Evolutionary conservation across 169 alveolate genomes (phyloP), one percentile per base, ranked within the genome.

Genomic region (Eimeria brunetti): DNA sequence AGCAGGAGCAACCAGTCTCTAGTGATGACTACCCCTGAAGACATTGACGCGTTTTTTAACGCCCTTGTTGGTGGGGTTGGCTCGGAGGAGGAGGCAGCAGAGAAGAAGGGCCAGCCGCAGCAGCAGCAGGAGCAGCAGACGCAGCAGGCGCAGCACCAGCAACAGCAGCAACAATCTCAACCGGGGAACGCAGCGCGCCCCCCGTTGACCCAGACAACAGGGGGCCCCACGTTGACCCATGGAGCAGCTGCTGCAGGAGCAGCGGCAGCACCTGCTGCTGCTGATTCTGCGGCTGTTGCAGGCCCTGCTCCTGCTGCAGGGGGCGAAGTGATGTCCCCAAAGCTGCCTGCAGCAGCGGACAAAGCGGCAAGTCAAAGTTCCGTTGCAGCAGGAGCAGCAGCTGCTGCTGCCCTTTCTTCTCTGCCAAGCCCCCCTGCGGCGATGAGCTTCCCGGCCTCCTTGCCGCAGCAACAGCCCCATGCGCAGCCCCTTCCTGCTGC

Each of bases 11-110:
- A n/a, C 56, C 56, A 5, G 51, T 49, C 41, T 22, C 27, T 51
- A 30, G 56, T 80, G 67, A 89, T 89, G 94, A 64, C 88, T 46
- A 89, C 94, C 33, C 88, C 75, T 30, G 94, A 89, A 58, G 94
- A 89, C 46, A 89, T 89, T n/a, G 94, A 89, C 80, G 94, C 94
- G 49, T 89, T 89, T 44, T 89, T 89, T 18, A 85, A 89, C 60
- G 94, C 94, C 12, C 88, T 89, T 16, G 94, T 89, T 60, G 94
- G 64, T 58, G 78, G 80, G 64, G 88, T 46, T 20, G 94, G 46
- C n/a, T 78, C 51, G 30, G 75, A 69, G 4, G 84, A 62, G 60
- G 94, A 67, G 67, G 75, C 53, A 60, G 78, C 75, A 60, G 91
- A 36, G 62, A 36, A 46, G 80, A 49, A 46, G 73, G 49, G 36